Percentiles rank a stretch among this genome's conserved stretches.
Conservation (phyloP, 192 early-diverging fungal genomes). For the Chytriomyces confervae region DNA sequence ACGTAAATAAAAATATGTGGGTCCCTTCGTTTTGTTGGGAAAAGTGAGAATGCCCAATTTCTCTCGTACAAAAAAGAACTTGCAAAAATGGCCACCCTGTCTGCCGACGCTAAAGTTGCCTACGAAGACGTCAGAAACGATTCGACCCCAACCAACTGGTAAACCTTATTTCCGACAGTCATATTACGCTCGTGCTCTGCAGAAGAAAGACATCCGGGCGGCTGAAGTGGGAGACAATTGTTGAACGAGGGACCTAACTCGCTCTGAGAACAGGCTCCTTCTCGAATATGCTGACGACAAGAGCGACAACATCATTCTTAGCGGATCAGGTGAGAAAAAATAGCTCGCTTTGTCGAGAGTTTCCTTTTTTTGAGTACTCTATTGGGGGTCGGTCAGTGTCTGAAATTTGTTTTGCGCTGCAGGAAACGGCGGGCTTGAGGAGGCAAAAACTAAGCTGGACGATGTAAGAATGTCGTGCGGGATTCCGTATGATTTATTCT, state of each 20-base stretch:
- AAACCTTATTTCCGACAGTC: conserved; percentile 12
- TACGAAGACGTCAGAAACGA: conserved; percentile 65
- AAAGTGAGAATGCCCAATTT: no score
- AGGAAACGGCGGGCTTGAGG: conserved; percentile 66
- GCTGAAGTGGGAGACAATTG: no score
- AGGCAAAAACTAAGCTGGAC: conserved; percentile 65
- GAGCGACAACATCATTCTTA: conserved; percentile 33
- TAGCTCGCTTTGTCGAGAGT: neutral
- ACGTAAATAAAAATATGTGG: neutral
- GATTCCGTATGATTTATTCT: no score
- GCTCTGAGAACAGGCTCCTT: conserved; percentile 53
- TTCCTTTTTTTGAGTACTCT: no score
- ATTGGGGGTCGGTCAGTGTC: neutral
- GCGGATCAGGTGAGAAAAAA: conserved; percentile 7
- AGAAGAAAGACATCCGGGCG: no score
- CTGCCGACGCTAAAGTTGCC: conserved; percentile 23
- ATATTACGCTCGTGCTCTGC: no score
- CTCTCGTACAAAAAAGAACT: no score
- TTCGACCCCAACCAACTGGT: conserved; percentile 60
- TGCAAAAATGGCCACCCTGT: conserved; percentile 14
- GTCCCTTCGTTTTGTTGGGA: no score
- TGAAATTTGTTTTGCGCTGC: neutral
- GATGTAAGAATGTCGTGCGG: conserved; percentile 13
- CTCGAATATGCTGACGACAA: conserved; percentile 60
- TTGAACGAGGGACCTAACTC: neutral